Conservation (phyloP, 208 protist genomes). For the Leishmania gerbilli region DNA sequence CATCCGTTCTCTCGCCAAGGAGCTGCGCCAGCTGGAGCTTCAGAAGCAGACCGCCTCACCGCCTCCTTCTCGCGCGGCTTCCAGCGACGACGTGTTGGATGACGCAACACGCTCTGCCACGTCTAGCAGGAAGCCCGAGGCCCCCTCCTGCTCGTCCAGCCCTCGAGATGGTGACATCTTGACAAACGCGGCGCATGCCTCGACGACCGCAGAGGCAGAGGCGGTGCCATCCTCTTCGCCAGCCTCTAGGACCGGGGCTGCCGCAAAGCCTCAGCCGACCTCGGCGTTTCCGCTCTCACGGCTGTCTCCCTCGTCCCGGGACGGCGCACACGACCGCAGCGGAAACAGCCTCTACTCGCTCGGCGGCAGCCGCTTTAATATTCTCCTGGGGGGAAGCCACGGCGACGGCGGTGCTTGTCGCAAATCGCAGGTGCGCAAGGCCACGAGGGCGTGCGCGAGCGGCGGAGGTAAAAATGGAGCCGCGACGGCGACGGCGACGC, state of each 20-base stretch:
- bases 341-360: conserved; percentile 6
- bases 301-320: background rate
- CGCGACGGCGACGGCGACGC: background rate
- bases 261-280: background rate
- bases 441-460: conserved; percentile 27
- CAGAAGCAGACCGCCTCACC: conserved; percentile 17
- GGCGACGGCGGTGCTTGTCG: conserved; percentile 21
- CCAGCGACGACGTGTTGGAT: background rate
- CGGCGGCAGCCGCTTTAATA: conserved; percentile 61
- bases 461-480: conserved; percentile 5
- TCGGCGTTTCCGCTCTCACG: background rate
- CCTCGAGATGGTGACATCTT: background rate
- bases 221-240: conserved; percentile 10
- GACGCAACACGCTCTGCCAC: background rate
- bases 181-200: background rate
- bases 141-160: background rate
- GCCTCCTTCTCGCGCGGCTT: background rate
- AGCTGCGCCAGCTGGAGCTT: conserved; percentile 31
- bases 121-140: background rate
- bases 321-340: background rate
- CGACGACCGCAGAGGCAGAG: background rate
- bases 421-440: conserved; percentile 41
- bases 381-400: conserved; percentile 38
- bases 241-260: background rate
- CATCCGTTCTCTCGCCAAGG: conserved; percentile 36